Base-by-base conservation (phyloP, 179 eudicot species). In the Beta lomatogona region DNA sequence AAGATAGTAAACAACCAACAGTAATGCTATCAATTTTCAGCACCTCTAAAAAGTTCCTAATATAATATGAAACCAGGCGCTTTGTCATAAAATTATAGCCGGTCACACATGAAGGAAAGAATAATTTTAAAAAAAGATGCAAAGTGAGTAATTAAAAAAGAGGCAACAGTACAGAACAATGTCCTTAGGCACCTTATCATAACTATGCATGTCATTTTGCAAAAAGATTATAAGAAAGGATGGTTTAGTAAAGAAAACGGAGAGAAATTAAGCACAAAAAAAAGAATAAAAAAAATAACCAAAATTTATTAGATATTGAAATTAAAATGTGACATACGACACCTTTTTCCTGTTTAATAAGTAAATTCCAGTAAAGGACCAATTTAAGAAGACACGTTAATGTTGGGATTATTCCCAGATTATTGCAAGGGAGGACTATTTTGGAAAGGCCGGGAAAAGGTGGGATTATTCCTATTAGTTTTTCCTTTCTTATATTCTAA, bases 1-100 rank as follows among this genome's bases (percentile, higher is more conserved):
- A 68, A 81, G 73, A 75, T 75, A 67, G 80, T 70, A 76, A 55
- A 22, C 71, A 81, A 45, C 83, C 31, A 83, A 63, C 78, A 71
- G 59, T 64, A 75, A 61, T 46, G 72, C 71, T 52, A 58, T n/a
- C 52, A 79, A 66, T 21, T 59, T 54, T 70, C 44, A 54, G 60
- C 72, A 70, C 28, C 60, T 60, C 69, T 50, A 64, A 15, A 55
- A 67, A 71, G 79, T 48, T 36, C 4, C 19, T 78, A 69, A 65
- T 75, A 78, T 50, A 28, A 25, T 73, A 70, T 31, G 71, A 74
- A 57, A 63, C 25, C 9, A 19, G 50, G 59, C 53, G 50, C 55
- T 45, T 76, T 63, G 5, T 63, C 18, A 70, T 76, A 11, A 63
- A 71, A 21, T 25, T n/a, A 63, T 76, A 71, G 50, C 50, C 61